Evolutionary conservation across 345 rosid genomes (phyloP).

Genomic region (Populus alba): DNA sequence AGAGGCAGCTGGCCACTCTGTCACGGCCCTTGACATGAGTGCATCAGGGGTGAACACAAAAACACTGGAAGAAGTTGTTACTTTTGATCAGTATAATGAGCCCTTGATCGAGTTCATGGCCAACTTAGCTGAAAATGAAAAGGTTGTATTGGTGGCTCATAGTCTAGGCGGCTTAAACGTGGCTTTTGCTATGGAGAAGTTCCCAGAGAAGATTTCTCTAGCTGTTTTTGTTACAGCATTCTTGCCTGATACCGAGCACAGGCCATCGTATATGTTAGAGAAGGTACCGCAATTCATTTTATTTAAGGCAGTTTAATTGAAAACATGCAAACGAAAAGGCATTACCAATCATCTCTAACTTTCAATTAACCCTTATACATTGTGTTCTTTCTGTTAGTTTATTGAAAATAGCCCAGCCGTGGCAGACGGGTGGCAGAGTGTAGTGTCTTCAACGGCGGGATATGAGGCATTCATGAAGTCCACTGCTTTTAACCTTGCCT

Average conservation of each 20-base stretch:
- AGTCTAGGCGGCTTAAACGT: slow-evolving; percentile 38
- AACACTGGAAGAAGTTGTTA: slow-evolving; percentile 12
- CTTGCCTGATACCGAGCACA: too few species aligned
- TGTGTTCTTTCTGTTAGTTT: background rate
- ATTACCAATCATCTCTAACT: background rate
- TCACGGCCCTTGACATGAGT: slow-evolving; percentile 29
- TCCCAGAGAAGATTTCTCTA: too few species aligned
- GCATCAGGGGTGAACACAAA: slow-evolving; percentile 33
- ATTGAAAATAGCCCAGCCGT: background rate
- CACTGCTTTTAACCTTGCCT: slow-evolving; percentile 25
- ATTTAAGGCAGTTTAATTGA: too few species aligned
- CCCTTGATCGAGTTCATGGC: slow-evolving; percentile 29
- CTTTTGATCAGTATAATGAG: slow-evolving; percentile 13
- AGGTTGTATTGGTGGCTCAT: slow-evolving; percentile 40
- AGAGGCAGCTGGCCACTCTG: slow-evolving; percentile 22
- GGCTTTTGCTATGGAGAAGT: too few species aligned
- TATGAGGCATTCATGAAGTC: slow-evolving; percentile 8
- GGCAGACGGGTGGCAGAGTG: slow-evolving; percentile 15
- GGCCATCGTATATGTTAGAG: too few species aligned
- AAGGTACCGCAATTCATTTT: too few species aligned
- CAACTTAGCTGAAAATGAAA: slow-evolving; percentile 20
- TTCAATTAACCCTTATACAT: background rate
- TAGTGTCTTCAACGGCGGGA: slow-evolving; percentile 16
- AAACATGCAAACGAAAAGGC: too few species aligned
- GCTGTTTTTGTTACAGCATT: too few species aligned